Evolutionary conservation across 2,329 filamentous ascomycete species (phyloP), one percentile per base, ranked within the genome.

Genomic region (Ceratocystis variospora): DNA sequence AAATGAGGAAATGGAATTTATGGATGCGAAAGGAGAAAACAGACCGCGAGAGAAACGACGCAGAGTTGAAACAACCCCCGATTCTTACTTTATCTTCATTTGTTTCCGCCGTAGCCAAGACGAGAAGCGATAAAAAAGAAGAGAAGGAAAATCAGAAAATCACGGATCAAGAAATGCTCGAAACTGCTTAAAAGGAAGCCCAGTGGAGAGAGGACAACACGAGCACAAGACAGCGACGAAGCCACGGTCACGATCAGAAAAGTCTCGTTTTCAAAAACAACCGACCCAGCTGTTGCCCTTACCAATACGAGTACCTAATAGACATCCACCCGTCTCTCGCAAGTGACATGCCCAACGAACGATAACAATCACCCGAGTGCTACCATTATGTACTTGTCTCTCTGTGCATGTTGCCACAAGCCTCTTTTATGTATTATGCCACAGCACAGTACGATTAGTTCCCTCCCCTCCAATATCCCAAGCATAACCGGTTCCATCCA

Each of bases 231-330:
- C 37, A 62, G 37, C 31, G 33, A 31, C 37, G 33, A 62, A 62
- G 37, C 45, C 61, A 62, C 61, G 61, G 61, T 62, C 61, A 62
- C 61, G 61, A 62, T 62, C 37, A 25, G 44, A 28, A 53, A 53
- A 53, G 25, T 41, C 48, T 28, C 61, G 25, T 41, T n/a, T 28
- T 62, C 31, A 28, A 46, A 55, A 61, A 8, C 57, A 19, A 28
- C 28, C 31, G 57, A 41, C 37, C 61, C 25, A 46, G 44, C 10
- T 7, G 7, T 22, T 53, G 48, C 48, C 48, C 48, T 53, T 15
- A 53, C 48, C 22, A 53, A 53, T 28, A 25, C 12, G 48, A 17
- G 37, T 25, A 46, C 25, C 10, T 44, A 61, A 28, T 62, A 44
- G 3, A 19, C 17, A 37, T 25, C 19, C 12, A 8, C 4, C 33